phyloP scores from a whole-genome alignment of 2,329 filamentous ascomycete genomes.

The Sporothrix humicola region DNA sequence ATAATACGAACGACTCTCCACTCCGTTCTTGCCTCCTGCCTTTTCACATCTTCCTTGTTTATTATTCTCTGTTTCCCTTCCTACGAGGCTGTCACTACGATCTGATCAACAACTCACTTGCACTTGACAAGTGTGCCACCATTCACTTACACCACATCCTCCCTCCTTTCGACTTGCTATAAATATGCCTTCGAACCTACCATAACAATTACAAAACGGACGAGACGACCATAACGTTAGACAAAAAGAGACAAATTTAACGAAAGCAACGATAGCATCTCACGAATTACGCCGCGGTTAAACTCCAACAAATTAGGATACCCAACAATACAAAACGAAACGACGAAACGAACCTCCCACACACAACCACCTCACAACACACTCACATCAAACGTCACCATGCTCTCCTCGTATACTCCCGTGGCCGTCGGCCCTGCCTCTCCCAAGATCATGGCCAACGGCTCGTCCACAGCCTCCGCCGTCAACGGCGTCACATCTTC shows the following conservation, averaged over 20 bases:
- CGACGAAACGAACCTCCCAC: background rate
- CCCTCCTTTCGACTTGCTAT: background rate
- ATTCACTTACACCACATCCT: constrained; percentile 19
- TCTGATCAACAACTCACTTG: background rate
- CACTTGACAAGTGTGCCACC: background rate
- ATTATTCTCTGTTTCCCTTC: background rate
- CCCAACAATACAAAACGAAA: no score
- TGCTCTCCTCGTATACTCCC: constrained; percentile 31
- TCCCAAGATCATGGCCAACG: constrained; percentile 25
- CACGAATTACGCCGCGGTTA: constrained; percentile 10
- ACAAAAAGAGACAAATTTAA: constrained; percentile 10
- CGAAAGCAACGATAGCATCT: background rate
- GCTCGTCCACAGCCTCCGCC: background rate
- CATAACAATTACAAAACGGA: constrained; percentile 14
- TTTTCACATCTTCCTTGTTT: background rate
- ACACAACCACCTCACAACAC: background rate
- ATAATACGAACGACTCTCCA: background rate
- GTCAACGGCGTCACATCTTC: background rate
- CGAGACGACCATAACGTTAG: background rate
- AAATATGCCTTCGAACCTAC: constrained; percentile 23
- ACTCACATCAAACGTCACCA: background rate
- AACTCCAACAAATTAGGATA: background rate
- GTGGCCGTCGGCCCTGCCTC: constrained; percentile 28
- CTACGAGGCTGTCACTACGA: no score
- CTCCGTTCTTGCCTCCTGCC: background rate